phyloP scores from a whole-genome alignment of 441 rosid genomes.

The Croton laevigatus region DNA sequence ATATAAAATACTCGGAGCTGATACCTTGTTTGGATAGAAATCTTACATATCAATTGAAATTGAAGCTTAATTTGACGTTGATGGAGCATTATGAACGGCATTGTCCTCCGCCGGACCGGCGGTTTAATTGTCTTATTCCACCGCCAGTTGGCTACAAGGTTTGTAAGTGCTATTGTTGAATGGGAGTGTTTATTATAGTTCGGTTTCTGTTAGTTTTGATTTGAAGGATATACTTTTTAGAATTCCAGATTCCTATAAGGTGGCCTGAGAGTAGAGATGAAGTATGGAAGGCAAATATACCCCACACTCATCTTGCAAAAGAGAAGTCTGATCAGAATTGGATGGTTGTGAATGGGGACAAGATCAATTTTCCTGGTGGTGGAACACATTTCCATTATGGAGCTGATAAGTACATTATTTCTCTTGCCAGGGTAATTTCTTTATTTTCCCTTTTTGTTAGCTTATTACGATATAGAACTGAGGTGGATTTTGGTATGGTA shows the following conservation, averaged over 20 bases:
- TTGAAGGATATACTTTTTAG: constrained; percentile 36
- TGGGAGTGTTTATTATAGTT: background rate
- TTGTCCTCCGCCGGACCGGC: constrained; percentile 82
- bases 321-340: constrained; percentile 98
- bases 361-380: constrained; percentile 94
- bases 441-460: background rate
- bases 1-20: constrained; percentile 69
- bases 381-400: constrained; percentile 96
- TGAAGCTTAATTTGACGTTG: constrained; percentile 67
- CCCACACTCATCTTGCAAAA: constrained; percentile 89
- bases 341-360: constrained; percentile 93
- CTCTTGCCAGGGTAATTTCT: constrained; percentile 68
- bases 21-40: constrained; percentile 91
- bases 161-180: constrained; percentile 18
- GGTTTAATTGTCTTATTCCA: constrained; percentile 85
- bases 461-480: background rate
- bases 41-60: constrained; percentile 71
- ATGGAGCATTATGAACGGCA: constrained; percentile 98
- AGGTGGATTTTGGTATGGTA: background rate
- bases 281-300: constrained; percentile 94
- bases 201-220: constrained; percentile 33
- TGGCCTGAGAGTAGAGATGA: constrained; percentile 98
- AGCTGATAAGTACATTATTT: constrained; percentile 87
- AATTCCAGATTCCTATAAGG: constrained; percentile 77
- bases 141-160: constrained; percentile 91